Evolutionary conservation across 352 stramenopile species (phyloP).

Genomic region (Globisporangium lucens): DNA sequence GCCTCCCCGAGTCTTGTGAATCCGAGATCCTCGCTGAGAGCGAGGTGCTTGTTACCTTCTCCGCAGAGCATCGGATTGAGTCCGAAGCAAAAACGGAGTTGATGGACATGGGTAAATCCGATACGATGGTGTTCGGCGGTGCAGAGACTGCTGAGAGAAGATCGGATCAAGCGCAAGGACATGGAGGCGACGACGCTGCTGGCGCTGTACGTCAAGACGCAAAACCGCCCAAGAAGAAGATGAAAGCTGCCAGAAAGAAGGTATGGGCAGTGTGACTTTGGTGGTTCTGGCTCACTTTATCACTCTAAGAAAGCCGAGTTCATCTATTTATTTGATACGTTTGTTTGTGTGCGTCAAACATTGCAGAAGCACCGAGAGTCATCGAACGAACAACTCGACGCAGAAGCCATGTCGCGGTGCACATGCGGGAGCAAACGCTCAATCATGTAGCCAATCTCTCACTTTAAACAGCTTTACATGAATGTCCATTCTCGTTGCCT

Average conservation of each 20-base stretch:
- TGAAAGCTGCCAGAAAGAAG: slow-evolving; percentile 21
- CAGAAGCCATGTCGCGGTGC: slow-evolving; percentile 66
- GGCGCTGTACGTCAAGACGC: slow-evolving; percentile 10
- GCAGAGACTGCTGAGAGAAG: background rate
- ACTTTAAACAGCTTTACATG: background rate
- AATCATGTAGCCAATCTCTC: slow-evolving; percentile 50
- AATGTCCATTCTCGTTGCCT: background rate
- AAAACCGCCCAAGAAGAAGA: slow-evolving; percentile 13
- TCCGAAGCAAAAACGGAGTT: slow-evolving; percentile 24
- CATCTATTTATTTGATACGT: background rate
- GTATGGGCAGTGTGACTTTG: background rate
- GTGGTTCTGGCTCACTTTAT: background rate
- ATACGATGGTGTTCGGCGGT: slow-evolving; percentile 15
- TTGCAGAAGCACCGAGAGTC: slow-evolving; percentile 14
- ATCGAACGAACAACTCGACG: slow-evolving; percentile 44
- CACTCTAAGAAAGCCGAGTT: background rate
- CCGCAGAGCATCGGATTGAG: slow-evolving; percentile 11
- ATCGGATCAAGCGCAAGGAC: slow-evolving; percentile 3
- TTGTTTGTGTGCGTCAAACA: background rate
- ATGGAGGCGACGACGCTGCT: slow-evolving; percentile 6
- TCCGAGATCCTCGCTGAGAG: slow-evolving; percentile 5
- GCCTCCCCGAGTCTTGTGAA: background rate
- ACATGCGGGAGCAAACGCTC: slow-evolving; percentile 51
- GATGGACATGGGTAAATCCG: slow-evolving; percentile 26
- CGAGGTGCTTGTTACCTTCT: slow-evolving; percentile 9